Evolutionary conservation across 305 asterid genomes (phyloP).

Genomic region (Coffea humblotiana): DNA sequence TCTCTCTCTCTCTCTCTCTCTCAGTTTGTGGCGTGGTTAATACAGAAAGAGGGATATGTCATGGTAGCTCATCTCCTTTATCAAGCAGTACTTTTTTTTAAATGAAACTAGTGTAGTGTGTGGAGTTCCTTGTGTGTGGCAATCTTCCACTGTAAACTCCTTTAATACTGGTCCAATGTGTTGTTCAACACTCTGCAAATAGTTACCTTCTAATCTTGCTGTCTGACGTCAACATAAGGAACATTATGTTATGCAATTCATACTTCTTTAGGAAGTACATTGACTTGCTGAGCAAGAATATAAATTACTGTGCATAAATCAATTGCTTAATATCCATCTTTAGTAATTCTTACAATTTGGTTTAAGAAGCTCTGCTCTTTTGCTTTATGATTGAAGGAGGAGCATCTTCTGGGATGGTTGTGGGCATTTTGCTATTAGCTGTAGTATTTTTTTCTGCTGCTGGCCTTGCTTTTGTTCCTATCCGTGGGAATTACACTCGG

Average conservation of each 20-base stretch:
- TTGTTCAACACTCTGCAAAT: neutral
- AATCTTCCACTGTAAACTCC: neutral
- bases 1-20: no score
- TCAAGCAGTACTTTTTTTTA: neutral
- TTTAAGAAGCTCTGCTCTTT: neutral
- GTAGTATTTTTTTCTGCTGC: conserved; percentile 55
- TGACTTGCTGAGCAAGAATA: neutral
- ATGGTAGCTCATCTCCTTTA: neutral
- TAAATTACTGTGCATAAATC: neutral
- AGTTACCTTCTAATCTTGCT: neutral
- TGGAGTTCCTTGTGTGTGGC: neutral
- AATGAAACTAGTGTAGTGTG: neutral
- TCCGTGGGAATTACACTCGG: conserved; percentile 78
- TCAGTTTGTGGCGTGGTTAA: no score
- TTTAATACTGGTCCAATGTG: neutral
- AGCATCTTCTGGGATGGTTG: conserved; percentile 55
- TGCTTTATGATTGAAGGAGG: conserved; percentile 48
- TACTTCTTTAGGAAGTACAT: neutral
- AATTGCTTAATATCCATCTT: neutral
- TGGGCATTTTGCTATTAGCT: conserved; percentile 64
- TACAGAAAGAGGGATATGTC: neutral
- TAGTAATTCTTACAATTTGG: neutral
- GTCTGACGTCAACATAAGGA: neutral
- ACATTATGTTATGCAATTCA: neutral
- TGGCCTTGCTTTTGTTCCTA: conserved; percentile 64